Evolutionary conservation across 2,329 filamentous ascomycete species (phyloP), one percentile per base, ranked within the genome.

Genomic region (Ceratocystis harringtonii): DNA sequence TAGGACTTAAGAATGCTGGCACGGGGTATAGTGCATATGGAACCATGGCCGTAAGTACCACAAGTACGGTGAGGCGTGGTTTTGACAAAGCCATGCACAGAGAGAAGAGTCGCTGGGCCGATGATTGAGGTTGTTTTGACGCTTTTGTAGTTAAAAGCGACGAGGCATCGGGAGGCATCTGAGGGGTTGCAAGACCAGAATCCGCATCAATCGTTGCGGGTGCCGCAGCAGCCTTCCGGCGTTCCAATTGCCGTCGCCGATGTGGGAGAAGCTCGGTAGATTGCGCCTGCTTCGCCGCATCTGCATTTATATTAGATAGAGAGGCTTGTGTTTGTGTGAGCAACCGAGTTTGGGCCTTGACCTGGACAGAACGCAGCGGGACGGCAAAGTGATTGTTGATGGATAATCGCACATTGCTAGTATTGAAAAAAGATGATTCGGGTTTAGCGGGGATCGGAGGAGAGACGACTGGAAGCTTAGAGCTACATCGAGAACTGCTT

Each of bases 11-110:
- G 69, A 97, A 85, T 64, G 90, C 87, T 1, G 92, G 92, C 1
- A 96, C 89, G 0, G 94, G 94, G 74, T 96, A 99, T 65, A 99
- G 80, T 17, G 90, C 90, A 75, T 97, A 99, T 2, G 92, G 84
- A 1, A 89, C 88, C 74, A 94, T 96, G 32, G 92, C 90, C 0
- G 90, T 90, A 61, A 99, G 85, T 41, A 96, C 88, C 68, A 99
- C 88, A 60, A 99, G 85, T 70, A 95, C 88, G 6, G 90, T 92
- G 61, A 99, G 84, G 64, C 92, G 90, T 2, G 94, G 94, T 74
- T 99, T 99, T n/a, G 92, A 88, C 69, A 99, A 85, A 30, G 94
- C 89, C 69, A 99, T 86, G 71, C 90, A 90, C 36, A 90, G 86
- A 25, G 91, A 89, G 69, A 94, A 73, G 65, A 84, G 81, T 66